Conservation (phyloP, 148 eudicot species). For the Rhododendron williamsianum region DNA sequence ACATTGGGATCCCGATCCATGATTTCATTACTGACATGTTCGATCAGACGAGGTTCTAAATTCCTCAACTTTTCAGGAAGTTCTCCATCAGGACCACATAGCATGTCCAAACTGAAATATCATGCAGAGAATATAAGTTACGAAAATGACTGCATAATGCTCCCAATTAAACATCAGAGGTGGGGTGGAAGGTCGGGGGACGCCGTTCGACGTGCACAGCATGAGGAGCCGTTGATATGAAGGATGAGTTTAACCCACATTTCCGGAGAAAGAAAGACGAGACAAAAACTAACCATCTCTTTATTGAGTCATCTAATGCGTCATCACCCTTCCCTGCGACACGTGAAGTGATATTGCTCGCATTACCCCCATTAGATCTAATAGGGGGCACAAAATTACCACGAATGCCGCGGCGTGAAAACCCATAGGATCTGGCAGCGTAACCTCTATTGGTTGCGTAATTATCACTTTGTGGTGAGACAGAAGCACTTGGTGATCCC, state of each 20-base stretch:
- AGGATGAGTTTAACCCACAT: neutral
- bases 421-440: conserved; percentile 70
- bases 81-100: conserved; percentile 95
- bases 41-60: conserved; percentile 93
- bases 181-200: neutral
- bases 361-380: conserved; percentile 62
- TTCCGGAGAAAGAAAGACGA: neutral
- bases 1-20: conserved; percentile 98
- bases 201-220: neutral
- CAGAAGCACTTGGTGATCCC: conserved; percentile 59
- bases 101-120: conserved; percentile 68
- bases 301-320: conserved; percentile 71
- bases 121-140: neutral
- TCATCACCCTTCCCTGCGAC: conserved; percentile 72
- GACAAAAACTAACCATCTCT: conserved; percentile 61
- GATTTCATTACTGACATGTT: conserved; percentile 94
- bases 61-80: conserved; percentile 94
- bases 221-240: neutral
- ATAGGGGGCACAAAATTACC: conserved; percentile 97
- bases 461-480: conserved; percentile 63
- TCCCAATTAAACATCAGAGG: neutral
- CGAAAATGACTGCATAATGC: conserved; percentile 2
- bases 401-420: conserved; percentile 91
- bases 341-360: conserved; percentile 59
- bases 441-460: conserved; percentile 40